Conservation (phyloP, 2,329 filamentous ascomycete genomes). For the Pyricularia grisea region DNA sequence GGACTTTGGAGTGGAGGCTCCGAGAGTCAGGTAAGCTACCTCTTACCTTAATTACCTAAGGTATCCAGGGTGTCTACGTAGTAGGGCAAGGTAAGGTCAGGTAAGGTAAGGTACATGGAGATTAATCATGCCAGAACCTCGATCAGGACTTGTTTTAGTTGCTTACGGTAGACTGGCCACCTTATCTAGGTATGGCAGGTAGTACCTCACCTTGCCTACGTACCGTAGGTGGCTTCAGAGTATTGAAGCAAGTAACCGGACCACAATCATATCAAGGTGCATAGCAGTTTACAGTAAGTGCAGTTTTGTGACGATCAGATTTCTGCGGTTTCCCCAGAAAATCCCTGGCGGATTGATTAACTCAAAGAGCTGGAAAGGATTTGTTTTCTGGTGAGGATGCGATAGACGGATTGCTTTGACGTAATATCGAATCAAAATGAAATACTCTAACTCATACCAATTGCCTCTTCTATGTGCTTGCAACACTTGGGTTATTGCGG, state of each 20-base stretch:
- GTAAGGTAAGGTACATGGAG: no score
- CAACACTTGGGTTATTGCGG: no score
- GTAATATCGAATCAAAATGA: not conserved
- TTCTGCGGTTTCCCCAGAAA: not conserved
- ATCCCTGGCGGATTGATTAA: not conserved
- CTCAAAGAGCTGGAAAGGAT: not conserved
- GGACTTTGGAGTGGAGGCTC: not conserved
- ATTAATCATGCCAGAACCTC: no score
- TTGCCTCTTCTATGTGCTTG: not conserved
- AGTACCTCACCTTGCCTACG: no score
- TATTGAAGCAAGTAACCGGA: no score
- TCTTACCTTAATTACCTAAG: no score
- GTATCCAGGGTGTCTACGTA: no score
- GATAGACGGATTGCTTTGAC: not conserved
- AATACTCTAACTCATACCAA: not conserved
- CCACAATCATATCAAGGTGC: not conserved
- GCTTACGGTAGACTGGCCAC: no score
- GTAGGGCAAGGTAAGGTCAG: no score
- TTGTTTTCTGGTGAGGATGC: not conserved
- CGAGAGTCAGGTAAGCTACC: not conserved
- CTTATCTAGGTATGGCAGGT: no score
- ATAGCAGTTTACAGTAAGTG: not conserved
- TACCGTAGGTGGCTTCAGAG: no score
- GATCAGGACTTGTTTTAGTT: no score
- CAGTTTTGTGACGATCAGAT: not conserved